Evolutionary conservation across 495 filamentous ascomycete species (phyloP).

Genomic region (Neurospora sp.): DNA sequence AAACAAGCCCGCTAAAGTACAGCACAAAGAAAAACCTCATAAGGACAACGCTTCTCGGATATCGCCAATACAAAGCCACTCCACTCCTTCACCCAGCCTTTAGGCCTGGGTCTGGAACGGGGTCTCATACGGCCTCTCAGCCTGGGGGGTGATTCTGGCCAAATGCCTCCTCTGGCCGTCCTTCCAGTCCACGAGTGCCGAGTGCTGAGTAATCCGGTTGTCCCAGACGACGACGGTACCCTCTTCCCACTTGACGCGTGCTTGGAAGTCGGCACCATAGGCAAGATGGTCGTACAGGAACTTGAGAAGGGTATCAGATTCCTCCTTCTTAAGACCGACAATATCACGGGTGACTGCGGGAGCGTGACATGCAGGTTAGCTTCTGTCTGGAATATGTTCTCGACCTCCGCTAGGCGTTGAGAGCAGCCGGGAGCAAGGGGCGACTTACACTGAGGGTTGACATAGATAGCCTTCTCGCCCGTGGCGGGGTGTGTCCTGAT

Average conservation of each 20-base stretch:
- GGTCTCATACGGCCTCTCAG: conserved; percentile 64
- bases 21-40: conserved; percentile 1
- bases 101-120: conserved; percentile 42
- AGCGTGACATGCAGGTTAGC: conserved; percentile 5
- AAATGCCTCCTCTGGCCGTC: conserved; percentile 70
- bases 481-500: conserved; percentile 74
- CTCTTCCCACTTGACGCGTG: conserved; percentile 68
- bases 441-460: conserved; percentile 75
- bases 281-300: conserved; percentile 85
- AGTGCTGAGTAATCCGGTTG: conserved; percentile 71
- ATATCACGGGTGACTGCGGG: conserved; percentile 56
- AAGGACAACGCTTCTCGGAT: conserved; percentile 1
- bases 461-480: conserved; percentile 76
- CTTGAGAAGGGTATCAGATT: conserved; percentile 69
- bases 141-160: conserved; percentile 77
- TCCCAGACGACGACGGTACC: conserved; percentile 87
- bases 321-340: conserved; percentile 67
- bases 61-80: not conserved
- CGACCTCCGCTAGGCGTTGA: not conserved
- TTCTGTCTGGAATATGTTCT: not conserved
- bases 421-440: not conserved
- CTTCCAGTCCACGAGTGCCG: conserved; percentile 71
- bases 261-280: conserved; percentile 77
- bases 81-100: not conserved
- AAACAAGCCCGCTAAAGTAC: not conserved